These are phyloP conservation scores for Picochlorum sp. DNA, from an alignment of 139 green algal genomes.

Conservation along the genomic window DNA sequence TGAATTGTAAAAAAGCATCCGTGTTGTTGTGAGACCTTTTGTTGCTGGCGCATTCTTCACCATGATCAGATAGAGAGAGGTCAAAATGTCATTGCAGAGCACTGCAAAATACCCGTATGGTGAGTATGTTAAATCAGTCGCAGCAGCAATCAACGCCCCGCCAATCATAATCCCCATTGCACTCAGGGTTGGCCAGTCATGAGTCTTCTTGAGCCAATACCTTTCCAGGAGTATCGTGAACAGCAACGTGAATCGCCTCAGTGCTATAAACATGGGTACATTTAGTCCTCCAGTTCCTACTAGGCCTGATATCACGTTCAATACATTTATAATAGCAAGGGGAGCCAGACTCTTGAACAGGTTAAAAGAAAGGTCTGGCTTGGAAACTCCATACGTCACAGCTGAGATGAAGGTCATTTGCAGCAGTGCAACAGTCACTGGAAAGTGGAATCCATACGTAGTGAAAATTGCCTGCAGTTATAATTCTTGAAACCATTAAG, in stretches of 20 bases:
- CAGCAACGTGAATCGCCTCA: conserved; percentile 58
- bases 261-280: conserved; percentile 68
- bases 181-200: conserved; percentile 32
- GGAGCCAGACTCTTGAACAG: conserved; percentile 21
- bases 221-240: conserved; percentile 54
- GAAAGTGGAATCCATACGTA: conserved; percentile 45
- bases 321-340: conserved; percentile 48
- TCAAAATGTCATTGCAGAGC: conserved; percentile 53
- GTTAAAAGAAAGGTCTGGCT: conserved; percentile 24
- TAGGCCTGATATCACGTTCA: conserved; percentile 51
- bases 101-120: conserved; percentile 45
- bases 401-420: conserved; percentile 51
- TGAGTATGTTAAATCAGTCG: conserved; percentile 55
- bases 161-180: conserved; percentile 50
- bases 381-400: conserved; percentile 38
- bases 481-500: no score
- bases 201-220: conserved; percentile 37
- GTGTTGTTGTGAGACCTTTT: conserved; percentile 15
- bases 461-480: conserved; percentile 49
- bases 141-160: conserved; percentile 47
- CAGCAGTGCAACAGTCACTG: conserved; percentile 42
- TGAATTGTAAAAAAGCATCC: conserved; percentile 35
- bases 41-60: conserved; percentile 50
- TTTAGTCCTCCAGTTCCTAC: conserved; percentile 54
- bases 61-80: conserved; percentile 54